Evolutionary conservation across 345 rosid genomes (phyloP).

Genomic region (Erodium maritimum): DNA sequence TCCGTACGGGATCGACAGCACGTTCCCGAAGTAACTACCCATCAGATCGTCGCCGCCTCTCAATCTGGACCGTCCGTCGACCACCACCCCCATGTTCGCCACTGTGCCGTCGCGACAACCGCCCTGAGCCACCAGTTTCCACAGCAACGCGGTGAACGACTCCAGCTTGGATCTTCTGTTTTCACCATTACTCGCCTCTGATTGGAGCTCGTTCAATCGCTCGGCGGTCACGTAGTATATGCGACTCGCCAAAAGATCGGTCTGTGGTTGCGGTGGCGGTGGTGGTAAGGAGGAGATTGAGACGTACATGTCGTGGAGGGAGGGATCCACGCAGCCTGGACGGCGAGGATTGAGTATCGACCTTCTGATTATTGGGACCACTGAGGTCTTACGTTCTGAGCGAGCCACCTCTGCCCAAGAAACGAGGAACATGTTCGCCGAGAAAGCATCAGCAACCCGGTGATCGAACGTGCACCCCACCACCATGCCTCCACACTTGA

Average conservation of each 20-base stretch:
- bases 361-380: constrained; percentile 37
- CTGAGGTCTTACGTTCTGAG: constrained; percentile 18
- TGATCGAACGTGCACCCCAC: constrained; percentile 65
- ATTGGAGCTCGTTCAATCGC: constrained; percentile 29
- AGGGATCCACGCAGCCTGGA: constrained; percentile 22
- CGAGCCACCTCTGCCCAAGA: constrained; percentile 58
- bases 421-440: constrained; percentile 53
- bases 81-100: constrained; percentile 54
- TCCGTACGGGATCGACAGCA: constrained; percentile 54
- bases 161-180: constrained; percentile 41
- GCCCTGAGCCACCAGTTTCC: constrained; percentile 50
- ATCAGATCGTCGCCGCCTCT: constrained; percentile 7
- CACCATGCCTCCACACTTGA: constrained; percentile 55
- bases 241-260: constrained; percentile 38
- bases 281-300: constrained; percentile 37
- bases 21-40: constrained; percentile 53
- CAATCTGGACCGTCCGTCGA: constrained; percentile 54
- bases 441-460: constrained; percentile 64
- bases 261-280: constrained; percentile 12
- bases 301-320: constrained; percentile 36
- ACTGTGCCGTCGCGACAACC: neutral
- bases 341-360: constrained; percentile 44
- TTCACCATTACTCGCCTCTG: constrained; percentile 23
- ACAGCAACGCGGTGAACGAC: constrained; percentile 52
- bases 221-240: constrained; percentile 36